Evolutionary conservation across 306 rosid genomes (phyloP), one percentile per base, ranked within the genome.

Genomic region (Dryas drummondii): DNA sequence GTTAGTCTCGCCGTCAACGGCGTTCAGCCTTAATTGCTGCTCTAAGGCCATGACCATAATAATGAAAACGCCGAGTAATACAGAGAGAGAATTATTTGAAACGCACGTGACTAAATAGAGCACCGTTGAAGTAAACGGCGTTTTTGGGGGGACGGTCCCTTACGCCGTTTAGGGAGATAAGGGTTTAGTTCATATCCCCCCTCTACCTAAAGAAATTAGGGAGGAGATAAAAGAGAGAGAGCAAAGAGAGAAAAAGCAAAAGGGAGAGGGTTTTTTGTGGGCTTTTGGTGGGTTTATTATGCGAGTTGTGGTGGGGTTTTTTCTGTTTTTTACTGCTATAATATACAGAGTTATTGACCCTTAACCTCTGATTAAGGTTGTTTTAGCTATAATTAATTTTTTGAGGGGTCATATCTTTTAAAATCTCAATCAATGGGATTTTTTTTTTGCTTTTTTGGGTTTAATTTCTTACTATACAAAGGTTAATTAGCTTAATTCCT

Each of bases 131-230:
- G 81, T 85, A 88, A 88, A 93, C 93, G 90, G 89, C 82, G 94
- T 80, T 86, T 73, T 55, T 73, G 51, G 70, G 57, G 37, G 64
- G 45, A n/a, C 11, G 50, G 22, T 66, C 71, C 90, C 87, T 87
- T 77, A 91, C 97, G 91, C 75, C 90, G 97, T 93, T 91, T 86
- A 77, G 47, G 63, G 82, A 46, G 48, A 45, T 5, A 9, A 59
- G 81, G 72, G 71, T 26, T 32, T 27, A 7, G 61, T 73, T 55
- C 83, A 48, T 80, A 37, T 51, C 81, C 59, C 69, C 69, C 19
- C 59, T 54, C 68, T 7, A 49, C 62, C 77, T 75, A 75, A 78
- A 61, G 3, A 42, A 65, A 58, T 32, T 78, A 76, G 74, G 79
- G 78, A 57, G 55, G 73, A 47, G 68, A 55, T 5, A 13, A 44